Evolutionary conservation across 2,329 filamentous ascomycete genomes (phyloP).

Genomic region (Daldinia sp.): DNA sequence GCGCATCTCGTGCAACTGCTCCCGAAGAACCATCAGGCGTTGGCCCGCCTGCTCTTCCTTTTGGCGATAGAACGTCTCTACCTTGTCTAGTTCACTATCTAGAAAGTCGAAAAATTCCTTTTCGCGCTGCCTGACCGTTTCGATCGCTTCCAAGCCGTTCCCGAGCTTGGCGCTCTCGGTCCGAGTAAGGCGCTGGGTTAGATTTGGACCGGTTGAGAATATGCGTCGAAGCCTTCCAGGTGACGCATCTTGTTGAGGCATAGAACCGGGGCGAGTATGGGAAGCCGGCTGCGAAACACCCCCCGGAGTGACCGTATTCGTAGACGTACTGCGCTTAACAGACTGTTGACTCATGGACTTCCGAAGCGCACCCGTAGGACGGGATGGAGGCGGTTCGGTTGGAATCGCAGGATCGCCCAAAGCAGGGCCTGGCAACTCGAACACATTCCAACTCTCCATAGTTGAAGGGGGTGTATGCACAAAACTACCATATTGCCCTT

Average conservation of each 20-base stretch:
- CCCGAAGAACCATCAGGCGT: slow-evolving; percentile 73
- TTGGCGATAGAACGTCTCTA: slow-evolving; percentile 85
- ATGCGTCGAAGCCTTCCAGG: slow-evolving; percentile 50
- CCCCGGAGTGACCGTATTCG: slow-evolving; percentile 26
- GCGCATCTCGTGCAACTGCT: slow-evolving; percentile 93
- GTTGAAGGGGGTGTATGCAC: slow-evolving; percentile 52
- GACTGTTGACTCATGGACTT: slow-evolving; percentile 41
- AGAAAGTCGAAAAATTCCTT: slow-evolving; percentile 89
- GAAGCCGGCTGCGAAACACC: slow-evolving; percentile 24
- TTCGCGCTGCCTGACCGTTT: slow-evolving; percentile 72
- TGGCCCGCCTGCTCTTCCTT: slow-evolving; percentile 87
- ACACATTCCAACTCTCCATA: slow-evolving; percentile 49
- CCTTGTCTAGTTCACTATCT: slow-evolving; percentile 85
- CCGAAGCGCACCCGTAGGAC: slow-evolving; percentile 23
- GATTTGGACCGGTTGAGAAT: slow-evolving; percentile 49
- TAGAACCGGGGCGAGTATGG: slow-evolving; percentile 30
- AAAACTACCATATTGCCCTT: slow-evolving; percentile 63
- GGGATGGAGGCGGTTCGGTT: slow-evolving; percentile 18
- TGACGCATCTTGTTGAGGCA: slow-evolving; percentile 37
- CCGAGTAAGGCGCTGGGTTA: slow-evolving; percentile 45
- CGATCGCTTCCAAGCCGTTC: slow-evolving; percentile 54
- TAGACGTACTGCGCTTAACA: slow-evolving; percentile 51
- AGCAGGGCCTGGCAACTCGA: slow-evolving; percentile 64
- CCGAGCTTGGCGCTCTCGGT: slow-evolving; percentile 51
- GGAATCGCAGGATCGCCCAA: slow-evolving; percentile 45